Evolutionary conservation across 192 early-diverging fungal species (phyloP), one percentile per base, ranked within the genome.

Genomic region (Backusella parvicylindrica): DNA sequence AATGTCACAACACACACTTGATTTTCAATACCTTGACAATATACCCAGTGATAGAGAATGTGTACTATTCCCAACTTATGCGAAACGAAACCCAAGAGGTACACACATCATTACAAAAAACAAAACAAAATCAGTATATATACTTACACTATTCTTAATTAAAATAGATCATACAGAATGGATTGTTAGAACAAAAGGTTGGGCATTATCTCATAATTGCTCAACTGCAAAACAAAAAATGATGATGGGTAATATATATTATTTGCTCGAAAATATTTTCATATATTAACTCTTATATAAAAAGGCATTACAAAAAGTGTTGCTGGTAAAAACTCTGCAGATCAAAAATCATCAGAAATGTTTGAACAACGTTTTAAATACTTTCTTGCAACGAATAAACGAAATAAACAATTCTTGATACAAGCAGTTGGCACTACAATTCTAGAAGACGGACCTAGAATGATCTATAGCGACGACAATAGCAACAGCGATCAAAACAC

Each of bases 331-430:
- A 65, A 50, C 16, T 50, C 70, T 40, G 26, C 40, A 33, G 77
- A 82, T 40, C 74, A 64, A 36, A 47, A 60, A 26, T 69, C 71
- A 4, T 35, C 49, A 18, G 66, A 66, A 38, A 36, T 69, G 41
- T 76, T 82, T 68, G 77, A 82, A 41, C 32, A 75, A 63, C 69
- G 77, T 43, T 73, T 78, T 31, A 70, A 72, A 21, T 82, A 82
- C 35, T 89, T 89, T 71, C 49, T 89, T 11, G 83, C 88, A n/a
- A 87, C 75, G 32, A 87, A 86, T 41, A 82, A 83, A 0, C 77
- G 82, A 43, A 81, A 85, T 49, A 80, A 80, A 68, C 38, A 60
- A 1, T 89, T 87, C 49, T 75, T 66, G 3, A 84, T 92, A 26
- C 78, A 86, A 26, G 82, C 86, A 36, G 65, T 84, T 1, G 91